Base-by-base conservation (phyloP, 768 basidiomycete species). In the Phallus indusiatus region DNA sequence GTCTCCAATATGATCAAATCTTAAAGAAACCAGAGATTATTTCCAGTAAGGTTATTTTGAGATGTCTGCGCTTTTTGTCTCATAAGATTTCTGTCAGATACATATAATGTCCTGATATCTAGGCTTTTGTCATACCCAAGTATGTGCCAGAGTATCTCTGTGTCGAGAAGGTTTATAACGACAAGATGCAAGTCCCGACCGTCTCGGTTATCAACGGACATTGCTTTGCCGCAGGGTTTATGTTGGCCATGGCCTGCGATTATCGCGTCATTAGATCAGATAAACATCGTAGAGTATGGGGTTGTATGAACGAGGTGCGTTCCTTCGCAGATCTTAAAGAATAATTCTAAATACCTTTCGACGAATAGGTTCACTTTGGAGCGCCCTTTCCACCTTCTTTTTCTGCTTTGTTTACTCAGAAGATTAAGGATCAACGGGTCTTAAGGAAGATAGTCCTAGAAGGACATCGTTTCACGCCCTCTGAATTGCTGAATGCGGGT, bases 301-400 rank as follows among this genome's bases (percentile, higher is more conserved):
- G 90, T 54, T 90, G 85, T 68, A 95, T 96, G 93, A 97, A 95
- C 67, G 94, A 95, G 75, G 87, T 89, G 56, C 54, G 67, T 67
- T 48, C 18, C 21, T 18, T 33, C 47, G 59, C 42, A 35, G 47
- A 36, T 53, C 24, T 34, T 54, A 33, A 16, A 36, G 4, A 3
- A 49, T 34, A 12, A 49, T 35, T 49, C 34, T 46, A 24, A 33
- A 36, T 54, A 14, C 35, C 34, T 8, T 46, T 22, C 2, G 47
- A 54, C 17, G 28, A 35, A 35, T 56, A 89, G 86, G 73, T 93
- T 47, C 84, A 86, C 67, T 93, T 94, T 65, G 90, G 90, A 54
- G 90, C 91, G 9, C 75, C 82, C 0, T 84, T 88, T 77, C 92
- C 93, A 0, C 74, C 80, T 51, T 85, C 85, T 0, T 83, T 94